Evolutionary conservation across 345 rosid species (phyloP).

Genomic region (Mangifera indica): DNA sequence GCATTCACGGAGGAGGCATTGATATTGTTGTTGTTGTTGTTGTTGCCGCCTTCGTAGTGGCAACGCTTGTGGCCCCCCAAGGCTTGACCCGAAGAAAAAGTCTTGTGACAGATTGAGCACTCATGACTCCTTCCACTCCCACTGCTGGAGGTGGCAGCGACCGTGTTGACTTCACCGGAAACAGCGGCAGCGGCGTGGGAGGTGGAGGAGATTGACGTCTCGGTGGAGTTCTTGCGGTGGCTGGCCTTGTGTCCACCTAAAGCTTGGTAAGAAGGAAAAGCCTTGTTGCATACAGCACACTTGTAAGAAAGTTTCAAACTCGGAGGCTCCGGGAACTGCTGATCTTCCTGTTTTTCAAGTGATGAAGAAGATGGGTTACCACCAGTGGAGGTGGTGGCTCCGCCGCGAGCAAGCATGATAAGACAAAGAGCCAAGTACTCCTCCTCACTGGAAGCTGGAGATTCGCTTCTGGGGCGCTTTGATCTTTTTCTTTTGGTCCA

Average conservation of each 20-base stretch:
- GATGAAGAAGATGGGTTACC: slow-evolving; percentile 3
- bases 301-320: slow-evolving; percentile 45
- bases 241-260: slow-evolving; percentile 98
- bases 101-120: slow-evolving; percentile 89
- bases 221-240: slow-evolving; percentile 62
- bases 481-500: slow-evolving; percentile 76
- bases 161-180: slow-evolving; percentile 17
- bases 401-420: slow-evolving; percentile 71
- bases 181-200: slow-evolving; percentile 21
- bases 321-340: slow-evolving; percentile 20
- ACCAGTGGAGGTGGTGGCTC: slow-evolving; percentile 25
- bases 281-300: slow-evolving; percentile 80
- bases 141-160: slow-evolving; percentile 8
- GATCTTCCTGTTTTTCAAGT: background rate
- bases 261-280: slow-evolving; percentile 86
- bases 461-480: slow-evolving; percentile 40
- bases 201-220: slow-evolving; percentile 9
- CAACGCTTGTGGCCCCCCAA: slow-evolving; percentile 97
- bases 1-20: slow-evolving; percentile 16
- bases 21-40: slow-evolving; percentile 6
- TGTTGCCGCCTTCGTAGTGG: slow-evolving; percentile 78
- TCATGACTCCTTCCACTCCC: slow-evolving; percentile 62
- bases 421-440: slow-evolving; percentile 82
- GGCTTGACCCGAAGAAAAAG: slow-evolving; percentile 92
- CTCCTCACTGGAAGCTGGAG: slow-evolving; percentile 48